A percentile compares a stretch with the other conserved stretches of the same genome.
These are phyloP conservation scores for Colletotrichum sp. DNA, from an alignment of 2,329 filamentous ascomycete genomes.

Conservation along the genomic window DNA sequence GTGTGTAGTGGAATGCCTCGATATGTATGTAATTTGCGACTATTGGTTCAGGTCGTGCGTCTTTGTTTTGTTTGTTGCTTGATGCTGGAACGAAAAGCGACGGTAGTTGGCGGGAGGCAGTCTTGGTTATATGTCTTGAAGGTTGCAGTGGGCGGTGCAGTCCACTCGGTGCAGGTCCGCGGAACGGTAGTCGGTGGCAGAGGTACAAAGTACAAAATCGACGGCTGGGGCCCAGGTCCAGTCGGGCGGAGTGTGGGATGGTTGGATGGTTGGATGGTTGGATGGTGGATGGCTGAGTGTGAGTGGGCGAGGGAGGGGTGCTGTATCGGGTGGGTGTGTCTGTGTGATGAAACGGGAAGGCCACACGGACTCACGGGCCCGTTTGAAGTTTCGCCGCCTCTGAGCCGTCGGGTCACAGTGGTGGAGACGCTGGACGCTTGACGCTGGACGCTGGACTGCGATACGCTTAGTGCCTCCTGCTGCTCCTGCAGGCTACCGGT, in stretches of 20 bases:
- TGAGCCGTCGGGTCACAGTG: not conserved
- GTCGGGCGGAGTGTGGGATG: conserved; percentile 10
- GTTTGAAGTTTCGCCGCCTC: conserved; percentile 21
- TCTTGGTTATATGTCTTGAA: conserved; percentile 22
- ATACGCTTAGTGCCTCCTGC: not conserved
- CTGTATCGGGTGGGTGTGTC: not conserved
- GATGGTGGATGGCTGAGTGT: conserved; percentile 8
- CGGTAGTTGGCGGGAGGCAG: conserved; percentile 1
- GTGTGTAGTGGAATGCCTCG: not conserved
- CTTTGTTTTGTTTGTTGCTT: conserved; percentile 12
- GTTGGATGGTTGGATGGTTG: conserved; percentile 16
- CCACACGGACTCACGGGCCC: conserved; percentile 19
- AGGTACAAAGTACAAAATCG: not conserved
- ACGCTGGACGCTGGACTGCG: not conserved
- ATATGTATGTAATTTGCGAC: not conserved
- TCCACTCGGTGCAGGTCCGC: not conserved
- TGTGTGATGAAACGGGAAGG: conserved; percentile 23
- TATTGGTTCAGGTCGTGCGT: not conserved
- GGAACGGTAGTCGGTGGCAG: not conserved
- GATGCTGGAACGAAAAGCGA: not conserved
- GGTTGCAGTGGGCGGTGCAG: not conserved
- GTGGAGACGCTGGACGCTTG: not conserved
- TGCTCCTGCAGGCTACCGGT: not conserved
- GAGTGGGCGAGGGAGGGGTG: not conserved
- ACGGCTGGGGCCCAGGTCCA: not conserved